Conservation (phyloP, 176 grass and related monocot species). For the Bonia amplexicaulis region DNA sequence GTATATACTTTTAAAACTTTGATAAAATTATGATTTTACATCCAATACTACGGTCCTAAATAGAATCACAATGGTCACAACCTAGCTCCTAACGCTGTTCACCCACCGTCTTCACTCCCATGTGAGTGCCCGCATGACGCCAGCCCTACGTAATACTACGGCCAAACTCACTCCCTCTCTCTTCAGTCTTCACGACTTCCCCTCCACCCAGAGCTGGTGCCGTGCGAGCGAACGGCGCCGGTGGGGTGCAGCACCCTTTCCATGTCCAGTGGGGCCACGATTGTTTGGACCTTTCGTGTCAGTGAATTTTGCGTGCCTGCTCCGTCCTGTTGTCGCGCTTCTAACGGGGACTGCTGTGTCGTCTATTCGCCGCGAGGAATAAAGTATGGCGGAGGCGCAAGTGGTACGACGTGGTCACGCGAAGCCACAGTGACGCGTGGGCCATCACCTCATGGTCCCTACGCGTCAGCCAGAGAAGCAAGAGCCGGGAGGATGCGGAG, state of each 20-base stretch:
- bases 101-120: background rate
- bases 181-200: background rate
- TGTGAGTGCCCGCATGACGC: constrained; percentile 14
- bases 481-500: background rate
- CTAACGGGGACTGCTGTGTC: background rate
- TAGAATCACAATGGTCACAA: too few species aligned
- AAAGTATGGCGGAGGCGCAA: background rate
- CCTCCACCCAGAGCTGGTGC: background rate
- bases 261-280: background rate
- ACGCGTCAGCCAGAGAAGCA: background rate
- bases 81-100: background rate
- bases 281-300: background rate
- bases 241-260: background rate
- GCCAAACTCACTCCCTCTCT: background rate
- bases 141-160: background rate
- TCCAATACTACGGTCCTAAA: too few species aligned
- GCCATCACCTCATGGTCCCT: background rate
- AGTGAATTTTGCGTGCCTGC: background rate
- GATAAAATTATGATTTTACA: too few species aligned
- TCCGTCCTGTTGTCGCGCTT: background rate
- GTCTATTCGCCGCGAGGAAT: constrained; percentile 25
- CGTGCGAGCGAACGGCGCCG: background rate
- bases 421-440: background rate
- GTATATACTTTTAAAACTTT: too few species aligned
- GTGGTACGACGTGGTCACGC: background rate